Conservation (phyloP, 495 filamentous ascomycete genomes). For the Penicillium cosmopolitanum region DNA sequence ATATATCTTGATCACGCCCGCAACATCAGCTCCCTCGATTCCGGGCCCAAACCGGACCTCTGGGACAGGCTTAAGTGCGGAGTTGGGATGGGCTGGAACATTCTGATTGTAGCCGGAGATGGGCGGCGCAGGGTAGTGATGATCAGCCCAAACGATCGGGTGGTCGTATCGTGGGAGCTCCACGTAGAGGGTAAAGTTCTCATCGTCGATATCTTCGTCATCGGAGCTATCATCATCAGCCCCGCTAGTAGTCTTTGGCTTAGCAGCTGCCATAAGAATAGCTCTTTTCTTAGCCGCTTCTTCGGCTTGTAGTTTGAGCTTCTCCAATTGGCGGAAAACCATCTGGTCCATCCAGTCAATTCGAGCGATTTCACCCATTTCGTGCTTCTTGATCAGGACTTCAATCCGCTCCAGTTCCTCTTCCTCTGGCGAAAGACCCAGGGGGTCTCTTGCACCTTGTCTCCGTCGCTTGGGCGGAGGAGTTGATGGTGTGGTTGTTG, state of each 20-base stretch:
- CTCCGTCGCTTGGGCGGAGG: slow-evolving; percentile 53
- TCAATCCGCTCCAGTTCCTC: slow-evolving; percentile 83
- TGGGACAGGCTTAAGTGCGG: slow-evolving; percentile 74
- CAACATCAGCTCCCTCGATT: slow-evolving; percentile 64
- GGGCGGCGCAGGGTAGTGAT: slow-evolving; percentile 85
- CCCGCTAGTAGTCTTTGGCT: slow-evolving; percentile 25
- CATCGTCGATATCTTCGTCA: slow-evolving; percentile 51
- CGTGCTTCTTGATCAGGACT: slow-evolving; percentile 92
- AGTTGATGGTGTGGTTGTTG: slow-evolving; percentile 75
- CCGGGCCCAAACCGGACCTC: slow-evolving; percentile 84
- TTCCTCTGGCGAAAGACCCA: slow-evolving; percentile 60
- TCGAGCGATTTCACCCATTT: slow-evolving; percentile 91
- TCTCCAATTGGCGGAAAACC: slow-evolving; percentile 85
- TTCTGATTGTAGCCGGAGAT: slow-evolving; percentile 71
- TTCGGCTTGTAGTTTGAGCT: slow-evolving; percentile 63
- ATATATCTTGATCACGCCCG: slow-evolving; percentile 76
- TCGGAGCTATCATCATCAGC: slow-evolving; percentile 38
- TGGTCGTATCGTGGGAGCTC: slow-evolving; percentile 96
- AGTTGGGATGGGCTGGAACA: slow-evolving; percentile 63
- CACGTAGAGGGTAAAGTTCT: slow-evolving; percentile 76
- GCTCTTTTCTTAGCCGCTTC: slow-evolving; percentile 45
- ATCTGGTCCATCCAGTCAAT: slow-evolving; percentile 95
- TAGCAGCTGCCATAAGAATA: slow-evolving; percentile 32
- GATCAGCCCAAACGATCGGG: slow-evolving; percentile 91
- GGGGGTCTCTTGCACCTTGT: slow-evolving; percentile 40